phyloP scores from a whole-genome alignment of 768 basidiomycete species.

The Cyclocybe cylindracea region DNA sequence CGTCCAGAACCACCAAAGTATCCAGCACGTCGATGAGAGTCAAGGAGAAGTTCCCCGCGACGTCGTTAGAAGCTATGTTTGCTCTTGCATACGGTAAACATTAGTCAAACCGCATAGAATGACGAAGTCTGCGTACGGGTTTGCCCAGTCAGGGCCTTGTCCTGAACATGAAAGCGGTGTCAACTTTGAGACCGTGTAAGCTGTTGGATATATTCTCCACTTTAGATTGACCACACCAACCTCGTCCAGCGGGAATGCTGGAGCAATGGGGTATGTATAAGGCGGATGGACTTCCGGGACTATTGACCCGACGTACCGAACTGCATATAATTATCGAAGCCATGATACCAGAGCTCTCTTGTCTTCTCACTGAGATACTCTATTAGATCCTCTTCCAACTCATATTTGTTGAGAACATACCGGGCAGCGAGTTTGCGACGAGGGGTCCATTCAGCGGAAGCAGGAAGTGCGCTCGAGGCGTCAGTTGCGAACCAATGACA shows the following conservation, averaged over 20 bases:
- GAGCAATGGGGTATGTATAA: conserved; percentile 16
- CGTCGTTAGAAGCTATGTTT: conserved; percentile 86
- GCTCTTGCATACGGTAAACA: conserved; percentile 35
- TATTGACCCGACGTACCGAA: conserved; percentile 48
- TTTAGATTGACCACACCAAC: conserved; percentile 33
- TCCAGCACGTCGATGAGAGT: conserved; percentile 85
- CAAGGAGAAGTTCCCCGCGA: conserved; percentile 90
- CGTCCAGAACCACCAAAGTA: conserved; percentile 85
- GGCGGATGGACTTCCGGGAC: neutral
- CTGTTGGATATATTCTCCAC: neutral
- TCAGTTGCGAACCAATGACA: conserved; percentile 28
- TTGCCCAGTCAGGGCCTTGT: conserved; percentile 83
- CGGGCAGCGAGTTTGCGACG: conserved; percentile 58
- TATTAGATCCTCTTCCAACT: neutral
- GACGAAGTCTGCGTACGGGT: conserved; percentile 57
- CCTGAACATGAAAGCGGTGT: conserved; percentile 86
- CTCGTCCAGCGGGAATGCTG: conserved; percentile 88
- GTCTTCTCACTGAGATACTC: conserved; percentile 56
- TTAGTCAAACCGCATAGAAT: conserved; percentile 5
- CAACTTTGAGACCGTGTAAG: conserved; percentile 47
- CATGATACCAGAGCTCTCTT: conserved; percentile 87
- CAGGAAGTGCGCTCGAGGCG: conserved; percentile 32
- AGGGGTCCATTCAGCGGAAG: conserved; percentile 49
- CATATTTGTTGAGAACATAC: conserved; percentile 33
- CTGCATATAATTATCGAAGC: conserved; percentile 86